Base-by-base conservation (phyloP, 1,284 basidiomycete genomes). In the Ceratobasidium theobromae region DNA sequence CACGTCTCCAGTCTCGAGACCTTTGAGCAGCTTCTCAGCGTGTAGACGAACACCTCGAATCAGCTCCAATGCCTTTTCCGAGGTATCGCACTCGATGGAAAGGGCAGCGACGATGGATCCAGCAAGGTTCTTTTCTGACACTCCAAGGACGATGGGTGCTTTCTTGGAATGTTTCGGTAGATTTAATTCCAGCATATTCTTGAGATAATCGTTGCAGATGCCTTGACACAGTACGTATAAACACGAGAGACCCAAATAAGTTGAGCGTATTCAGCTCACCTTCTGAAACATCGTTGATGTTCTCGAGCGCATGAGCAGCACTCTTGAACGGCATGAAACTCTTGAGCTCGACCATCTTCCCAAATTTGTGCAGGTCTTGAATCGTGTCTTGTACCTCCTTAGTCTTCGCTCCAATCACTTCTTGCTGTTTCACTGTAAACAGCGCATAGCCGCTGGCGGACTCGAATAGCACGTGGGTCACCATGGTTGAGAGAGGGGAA, bases 241-340 rank as follows among this genome's bases (percentile, higher is more conserved):
- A n/a, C 16, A 49, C 23, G 21, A 25, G 27, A 43, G 16, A 16
- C 33, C 32, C 8, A 35, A 23, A 25, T 27, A 54, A 40, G 21
- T 53, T 6, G 1, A 53, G 46, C 35, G 54, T 23, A 48, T 30
- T 53, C n/a, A 40, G 71, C 81, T 58, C 71, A 94, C 96, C 95
- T 82, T 98, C 96, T 4, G 96, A 98, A 16, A 99, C 80, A 78
- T 99, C 95, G 76, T 98, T 97, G 66, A 90, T 89, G 74, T 97
- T 98, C 79, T 99, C 95, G 71, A 99, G 81, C 28, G 96, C 97
- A 76, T 98, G 91, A 1, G 93, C 94, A 41, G 95, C 95, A 71
- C 84, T 95, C 77, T 93, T 94, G 84, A 97, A 99, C 1, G 97
- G 96, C 67, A 88, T 84, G 81, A 98, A 99, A 75, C 91, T 95